Percentiles rank a stretch among this genome's conserved stretches.
Evolutionary conservation across 768 basidiomycete genomes (phyloP).

Genomic region (Pulveroboletus sp.): DNA sequence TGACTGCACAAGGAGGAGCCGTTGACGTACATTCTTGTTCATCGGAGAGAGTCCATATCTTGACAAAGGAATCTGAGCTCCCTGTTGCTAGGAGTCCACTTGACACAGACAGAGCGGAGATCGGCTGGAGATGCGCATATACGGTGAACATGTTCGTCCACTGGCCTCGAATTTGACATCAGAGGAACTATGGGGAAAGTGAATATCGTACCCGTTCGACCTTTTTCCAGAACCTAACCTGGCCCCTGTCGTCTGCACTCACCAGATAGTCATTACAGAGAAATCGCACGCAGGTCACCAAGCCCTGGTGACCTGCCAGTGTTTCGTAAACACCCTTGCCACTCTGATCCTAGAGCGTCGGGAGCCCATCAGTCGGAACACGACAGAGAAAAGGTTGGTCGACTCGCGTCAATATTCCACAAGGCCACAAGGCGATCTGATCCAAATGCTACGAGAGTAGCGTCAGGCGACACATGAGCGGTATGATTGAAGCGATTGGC

Average conservation of each 20-base stretch:
- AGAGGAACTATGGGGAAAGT: constrained; percentile 10
- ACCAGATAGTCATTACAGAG: constrained; percentile 47
- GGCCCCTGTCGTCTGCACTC: constrained; percentile 75
- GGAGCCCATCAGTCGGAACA: neutral
- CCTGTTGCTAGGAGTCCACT: constrained; percentile 61
- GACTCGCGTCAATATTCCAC: constrained; percentile 52
- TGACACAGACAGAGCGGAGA: constrained; percentile 60
- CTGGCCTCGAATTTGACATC: constrained; percentile 33
- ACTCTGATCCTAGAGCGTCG: constrained; percentile 36
- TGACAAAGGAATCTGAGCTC: constrained; percentile 76
- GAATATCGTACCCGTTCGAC: constrained; percentile 22
- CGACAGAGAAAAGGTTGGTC: neutral
- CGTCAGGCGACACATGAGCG: constrained; percentile 31
- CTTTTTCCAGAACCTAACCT: constrained; percentile 56
- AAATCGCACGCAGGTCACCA: constrained; percentile 77
- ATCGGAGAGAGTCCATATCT: constrained; percentile 57
- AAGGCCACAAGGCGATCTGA: constrained; percentile 52
- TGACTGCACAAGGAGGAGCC: neutral
- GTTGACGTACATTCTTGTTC: constrained; percentile 26
- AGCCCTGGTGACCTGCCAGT: constrained; percentile 67
- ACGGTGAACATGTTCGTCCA: constrained; percentile 46
- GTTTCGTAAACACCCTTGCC: constrained; percentile 62
- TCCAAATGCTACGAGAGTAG: constrained; percentile 50
- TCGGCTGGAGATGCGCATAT: constrained; percentile 62
- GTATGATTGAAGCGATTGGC: constrained; percentile 42